A percentile compares a stretch with the other conserved stretches of the same genome.
Conservation (phyloP, 2,329 filamentous ascomycete genomes). For the Verticillium zaregamsianum region DNA sequence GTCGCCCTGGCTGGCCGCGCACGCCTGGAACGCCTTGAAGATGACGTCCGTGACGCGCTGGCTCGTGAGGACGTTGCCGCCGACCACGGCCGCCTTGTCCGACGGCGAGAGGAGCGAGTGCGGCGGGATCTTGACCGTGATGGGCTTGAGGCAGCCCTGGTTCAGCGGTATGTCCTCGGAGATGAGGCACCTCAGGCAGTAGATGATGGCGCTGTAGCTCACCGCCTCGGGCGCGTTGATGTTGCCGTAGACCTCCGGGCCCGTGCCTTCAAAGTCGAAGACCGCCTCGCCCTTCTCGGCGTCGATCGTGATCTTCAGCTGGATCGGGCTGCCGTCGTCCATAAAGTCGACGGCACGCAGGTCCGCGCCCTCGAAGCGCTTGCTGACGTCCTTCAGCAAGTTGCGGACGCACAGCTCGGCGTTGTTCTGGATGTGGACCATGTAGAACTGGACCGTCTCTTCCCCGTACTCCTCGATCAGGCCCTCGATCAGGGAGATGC, state of each 20-base stretch:
- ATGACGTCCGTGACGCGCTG: conserved; percentile 41
- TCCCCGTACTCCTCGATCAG: conserved; percentile 76
- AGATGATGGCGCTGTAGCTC: conserved; percentile 83
- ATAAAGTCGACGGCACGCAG: conserved; percentile 73
- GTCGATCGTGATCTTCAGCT: conserved; percentile 70
- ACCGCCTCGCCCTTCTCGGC: conserved; percentile 69
- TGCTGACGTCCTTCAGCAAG: conserved; percentile 66
- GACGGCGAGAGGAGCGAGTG: conserved; percentile 72
- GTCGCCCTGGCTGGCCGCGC: conserved; percentile 74
- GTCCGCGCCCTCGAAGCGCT: conserved; percentile 65
- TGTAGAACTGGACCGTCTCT: conserved; percentile 77
- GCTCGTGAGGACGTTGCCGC: conserved; percentile 64
- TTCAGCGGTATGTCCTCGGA: conserved; percentile 79
- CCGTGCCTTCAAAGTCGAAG: conserved; percentile 78
- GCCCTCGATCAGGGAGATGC: conserved; percentile 73
- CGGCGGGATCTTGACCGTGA: conserved; percentile 68
- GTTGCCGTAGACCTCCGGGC: conserved; percentile 75
- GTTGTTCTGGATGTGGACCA: conserved; percentile 76
- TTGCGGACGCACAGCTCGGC: conserved; percentile 71
- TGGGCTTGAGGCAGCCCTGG: conserved; percentile 74
- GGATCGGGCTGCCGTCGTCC: conserved; percentile 79
- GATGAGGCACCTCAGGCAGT: conserved; percentile 76
- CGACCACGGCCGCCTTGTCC: conserved; percentile 74
- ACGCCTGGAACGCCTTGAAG: conserved; percentile 71
- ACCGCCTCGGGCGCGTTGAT: conserved; percentile 80